phyloP scores from a whole-genome alignment of 495 filamentous ascomycete genomes.

The Penicillium psychrofluorescens region DNA sequence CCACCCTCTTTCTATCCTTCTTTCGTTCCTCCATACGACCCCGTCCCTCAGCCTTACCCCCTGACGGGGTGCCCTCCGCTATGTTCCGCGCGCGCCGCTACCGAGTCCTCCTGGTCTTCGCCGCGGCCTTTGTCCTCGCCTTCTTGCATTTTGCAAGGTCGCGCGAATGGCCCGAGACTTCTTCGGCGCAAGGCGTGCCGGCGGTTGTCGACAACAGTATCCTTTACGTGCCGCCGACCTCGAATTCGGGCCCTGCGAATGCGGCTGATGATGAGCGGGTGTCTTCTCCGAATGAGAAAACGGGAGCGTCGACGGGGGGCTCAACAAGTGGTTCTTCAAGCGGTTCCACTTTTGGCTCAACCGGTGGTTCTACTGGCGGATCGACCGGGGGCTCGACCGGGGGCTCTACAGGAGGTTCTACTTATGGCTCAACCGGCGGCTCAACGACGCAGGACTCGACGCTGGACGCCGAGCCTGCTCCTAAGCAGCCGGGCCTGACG shows the following conservation, averaged over 20 bases:
- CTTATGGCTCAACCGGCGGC: too few relatives aligned
- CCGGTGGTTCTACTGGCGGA: too few relatives aligned
- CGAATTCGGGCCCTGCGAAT: too few relatives aligned
- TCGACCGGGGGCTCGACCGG: not conserved
- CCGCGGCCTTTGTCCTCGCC: conserved; percentile 54
- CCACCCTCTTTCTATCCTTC: not conserved
- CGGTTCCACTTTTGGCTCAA: too few relatives aligned
- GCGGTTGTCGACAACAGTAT: too few relatives aligned
- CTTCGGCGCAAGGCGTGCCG: too few relatives aligned
- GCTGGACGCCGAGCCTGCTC: too few relatives aligned
- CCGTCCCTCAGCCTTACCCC: not conserved
- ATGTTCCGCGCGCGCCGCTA: conserved; percentile 78
- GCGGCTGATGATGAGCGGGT: too few relatives aligned
- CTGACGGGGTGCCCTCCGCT: conserved; percentile 10
- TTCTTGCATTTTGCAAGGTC: conserved; percentile 55
- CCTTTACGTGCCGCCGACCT: not conserved
- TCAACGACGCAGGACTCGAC: not conserved
- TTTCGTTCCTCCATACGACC: not conserved
- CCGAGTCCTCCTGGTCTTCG: conserved; percentile 64
- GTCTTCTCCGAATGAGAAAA: not conserved
- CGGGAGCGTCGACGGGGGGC: not conserved
- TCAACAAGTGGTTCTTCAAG: too few relatives aligned
- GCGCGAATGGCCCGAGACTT: conserved; percentile 19
- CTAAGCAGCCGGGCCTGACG: conserved; percentile 30
- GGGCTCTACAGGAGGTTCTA: not conserved